phyloP scores from a whole-genome alignment of 257 asterid species.

The Ilex aquifolium region DNA sequence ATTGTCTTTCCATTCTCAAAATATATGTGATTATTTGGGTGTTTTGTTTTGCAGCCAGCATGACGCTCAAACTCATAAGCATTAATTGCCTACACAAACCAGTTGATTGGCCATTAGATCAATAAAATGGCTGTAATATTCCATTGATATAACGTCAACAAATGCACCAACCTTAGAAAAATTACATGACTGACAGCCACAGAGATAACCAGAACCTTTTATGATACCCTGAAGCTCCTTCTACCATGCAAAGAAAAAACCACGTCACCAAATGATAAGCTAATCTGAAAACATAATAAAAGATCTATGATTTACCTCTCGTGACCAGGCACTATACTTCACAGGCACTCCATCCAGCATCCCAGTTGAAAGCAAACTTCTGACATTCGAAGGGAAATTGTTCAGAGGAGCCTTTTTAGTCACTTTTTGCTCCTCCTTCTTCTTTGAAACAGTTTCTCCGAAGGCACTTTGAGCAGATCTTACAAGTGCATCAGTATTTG shows the following conservation, averaged over 20 bases:
- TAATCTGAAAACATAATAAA: slow-evolving; percentile 2
- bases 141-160: not conserved
- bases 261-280: not conserved
- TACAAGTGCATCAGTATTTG: slow-evolving; percentile 13
- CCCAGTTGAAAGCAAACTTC: slow-evolving; percentile 28
- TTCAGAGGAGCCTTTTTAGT: slow-evolving; percentile 18
- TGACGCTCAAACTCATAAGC: slow-evolving; percentile 40
- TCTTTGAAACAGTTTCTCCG: slow-evolving; percentile 10
- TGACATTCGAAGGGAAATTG: slow-evolving; percentile 28
- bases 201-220: slow-evolving; percentile 32
- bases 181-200: slow-evolving; percentile 31
- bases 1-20: slow-evolving; percentile 36
- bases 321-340: slow-evolving; percentile 26
- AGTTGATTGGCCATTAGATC: not conserved
- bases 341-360: slow-evolving; percentile 27
- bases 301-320: slow-evolving; percentile 12
- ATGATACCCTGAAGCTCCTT: slow-evolving; percentile 27
- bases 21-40: slow-evolving; percentile 32
- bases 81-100: slow-evolving; percentile 20
- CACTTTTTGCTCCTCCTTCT: slow-evolving; percentile 17
- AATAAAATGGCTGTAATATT: not conserved
- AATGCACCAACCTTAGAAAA: slow-evolving; percentile 18
- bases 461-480: slow-evolving; percentile 11
- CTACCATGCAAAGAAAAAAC: slow-evolving; percentile 15
- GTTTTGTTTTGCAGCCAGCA: slow-evolving; percentile 36